Evolutionary conservation across 441 rosid genomes (phyloP), one percentile per base, ranked within the genome.

Genomic region (Populus trichocarpa): DNA sequence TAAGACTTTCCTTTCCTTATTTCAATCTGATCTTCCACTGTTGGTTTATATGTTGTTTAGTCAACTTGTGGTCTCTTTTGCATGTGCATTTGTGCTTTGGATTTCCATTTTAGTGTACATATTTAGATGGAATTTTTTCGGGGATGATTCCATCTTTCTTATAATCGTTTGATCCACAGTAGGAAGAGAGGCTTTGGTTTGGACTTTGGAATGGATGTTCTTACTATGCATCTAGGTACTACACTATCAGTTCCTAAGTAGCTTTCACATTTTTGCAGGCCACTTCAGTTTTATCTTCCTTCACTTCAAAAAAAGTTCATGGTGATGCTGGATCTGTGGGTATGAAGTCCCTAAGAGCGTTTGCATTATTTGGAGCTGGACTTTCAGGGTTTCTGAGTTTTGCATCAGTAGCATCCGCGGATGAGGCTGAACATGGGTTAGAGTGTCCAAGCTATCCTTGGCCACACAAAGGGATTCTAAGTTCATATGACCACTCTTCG

Each of bases 401-500:
- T 77, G 90, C 96, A 71, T 87, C 99, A 5, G 76, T 91, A 42
- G 97, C 99, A 72, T 87, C 99, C 68, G 96, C 99, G 67, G 99
- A 97, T 81, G 99, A 97, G 86, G 99, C 99, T 28, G 99, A 97
- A 72, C 99, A 97, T 53, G 99, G 99, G 68, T 81, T 97, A 79
- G 97, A 75, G 50, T 87, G 86, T 80, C 92, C 99, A 38, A 88
- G 23, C 78, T 97, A 97, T 89, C 99, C 99, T 66, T 97, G 99
- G 99, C 99, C 99, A 84, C 99, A 97, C 82, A 46, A 86, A 73
- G 99, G 99, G 84, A 97, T 97, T 78, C 94, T 97, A 65, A 93
- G 98, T 84, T 97, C 99, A 72, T 97, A 97, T 72, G 99, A 97
- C 83, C 99, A 97, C 88, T 94, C 99, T 68, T 95, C 98, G 99